Percentiles rank a stretch among this genome's conserved stretches.
Conservation (phyloP, 495 filamentous ascomycete species). For the Cercophora scortea region DNA sequence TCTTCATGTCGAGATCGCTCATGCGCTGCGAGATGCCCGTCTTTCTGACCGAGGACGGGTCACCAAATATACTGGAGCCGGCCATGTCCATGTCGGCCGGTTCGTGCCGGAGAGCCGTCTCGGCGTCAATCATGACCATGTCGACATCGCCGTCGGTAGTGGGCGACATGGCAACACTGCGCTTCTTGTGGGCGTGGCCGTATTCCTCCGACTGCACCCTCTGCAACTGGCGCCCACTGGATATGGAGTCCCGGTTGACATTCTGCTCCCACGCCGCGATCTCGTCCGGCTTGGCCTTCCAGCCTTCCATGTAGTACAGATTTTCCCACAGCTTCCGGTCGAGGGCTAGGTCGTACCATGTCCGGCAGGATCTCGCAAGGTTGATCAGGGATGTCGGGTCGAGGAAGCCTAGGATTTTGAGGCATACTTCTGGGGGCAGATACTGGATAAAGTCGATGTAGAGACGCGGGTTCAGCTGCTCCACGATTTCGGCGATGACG, state of each 20-base stretch:
- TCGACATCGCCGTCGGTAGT: constrained; percentile 34
- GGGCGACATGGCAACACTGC: constrained; percentile 31
- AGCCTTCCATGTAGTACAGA: constrained; percentile 76
- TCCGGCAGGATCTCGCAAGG: constrained; percentile 67
- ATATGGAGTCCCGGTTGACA: constrained; percentile 24
- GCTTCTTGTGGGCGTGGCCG: constrained; percentile 37
- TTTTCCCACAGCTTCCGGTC: constrained; percentile 82
- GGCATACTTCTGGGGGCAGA: constrained; percentile 81
- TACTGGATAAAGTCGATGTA: constrained; percentile 86
- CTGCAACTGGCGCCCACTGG: constrained; percentile 19
- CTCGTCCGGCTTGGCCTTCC: constrained; percentile 61
- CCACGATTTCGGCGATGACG: constrained; percentile 66
- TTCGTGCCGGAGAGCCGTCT: constrained; percentile 18
- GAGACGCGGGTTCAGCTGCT: constrained; percentile 65
- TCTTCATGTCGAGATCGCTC: constrained; percentile 13
- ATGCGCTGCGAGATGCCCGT: constrained; percentile 5
- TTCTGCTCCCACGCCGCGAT: constrained; percentile 60
- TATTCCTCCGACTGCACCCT: constrained; percentile 25
- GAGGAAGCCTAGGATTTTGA: constrained; percentile 80
- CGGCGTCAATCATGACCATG: constrained; percentile 37
- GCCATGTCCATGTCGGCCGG: constrained; percentile 18
- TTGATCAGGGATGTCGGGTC: constrained; percentile 67
- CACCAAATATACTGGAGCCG: constrained; percentile 29
- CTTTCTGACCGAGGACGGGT: constrained; percentile 7
- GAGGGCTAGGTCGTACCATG: constrained; percentile 74